A percentile compares a stretch with the other conserved stretches of the same genome.
These are phyloP conservation scores for Aspergillus aculeatinus DNA, from an alignment of 2,329 filamentous ascomycete species.

Conservation along the genomic window DNA sequence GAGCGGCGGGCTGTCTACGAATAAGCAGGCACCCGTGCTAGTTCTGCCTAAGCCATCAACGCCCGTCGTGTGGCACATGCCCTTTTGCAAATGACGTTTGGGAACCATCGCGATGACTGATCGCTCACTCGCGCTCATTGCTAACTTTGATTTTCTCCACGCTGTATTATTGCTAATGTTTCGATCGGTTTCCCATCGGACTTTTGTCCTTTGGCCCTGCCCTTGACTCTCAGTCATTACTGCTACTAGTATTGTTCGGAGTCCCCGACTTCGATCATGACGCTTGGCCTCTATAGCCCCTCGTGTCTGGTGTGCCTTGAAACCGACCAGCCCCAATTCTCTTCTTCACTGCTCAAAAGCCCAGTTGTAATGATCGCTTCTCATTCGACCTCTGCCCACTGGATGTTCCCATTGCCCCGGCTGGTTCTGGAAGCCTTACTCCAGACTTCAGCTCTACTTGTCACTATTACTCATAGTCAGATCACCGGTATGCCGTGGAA, in stretches of 20 bases:
- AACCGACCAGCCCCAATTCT: background rate
- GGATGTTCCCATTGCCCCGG: background rate
- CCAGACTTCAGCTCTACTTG: background rate
- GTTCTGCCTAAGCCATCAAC: slow-evolving; percentile 10
- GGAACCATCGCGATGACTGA: background rate
- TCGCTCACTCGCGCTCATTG: background rate
- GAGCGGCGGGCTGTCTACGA: background rate
- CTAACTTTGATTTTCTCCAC: background rate
- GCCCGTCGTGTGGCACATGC: slow-evolving; percentile 8
- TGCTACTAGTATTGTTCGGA: background rate
- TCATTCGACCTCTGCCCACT: background rate
- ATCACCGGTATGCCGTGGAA: background rate
- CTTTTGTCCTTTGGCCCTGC: background rate
- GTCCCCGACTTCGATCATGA: background rate
- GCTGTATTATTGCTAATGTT: background rate
- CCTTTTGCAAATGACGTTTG: slow-evolving; percentile 4
- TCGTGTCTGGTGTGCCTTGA: background rate
- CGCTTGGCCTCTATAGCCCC: background rate
- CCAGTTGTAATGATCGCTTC: background rate
- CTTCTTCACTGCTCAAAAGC: background rate
- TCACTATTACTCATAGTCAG: background rate
- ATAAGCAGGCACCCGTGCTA: slow-evolving; percentile 9
- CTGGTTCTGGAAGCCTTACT: background rate
- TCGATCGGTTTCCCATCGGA: background rate
- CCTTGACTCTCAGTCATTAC: background rate